Base-by-base conservation (phyloP, 208 protist genomes). In the Leishmania mexicana region DNA sequence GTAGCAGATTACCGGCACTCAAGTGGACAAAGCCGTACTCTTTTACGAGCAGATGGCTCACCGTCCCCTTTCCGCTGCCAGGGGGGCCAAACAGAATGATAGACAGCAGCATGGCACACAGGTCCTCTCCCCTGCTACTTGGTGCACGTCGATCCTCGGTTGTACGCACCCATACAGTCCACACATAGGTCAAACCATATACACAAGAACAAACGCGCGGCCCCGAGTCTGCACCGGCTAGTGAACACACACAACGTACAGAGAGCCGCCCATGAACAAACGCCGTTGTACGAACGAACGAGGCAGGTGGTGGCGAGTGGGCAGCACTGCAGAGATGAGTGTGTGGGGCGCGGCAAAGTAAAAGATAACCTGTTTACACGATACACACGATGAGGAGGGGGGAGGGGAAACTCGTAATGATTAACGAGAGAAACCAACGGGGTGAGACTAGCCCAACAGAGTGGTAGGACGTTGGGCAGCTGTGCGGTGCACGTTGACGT, bases 1-100 rank as follows among this genome's bases (percentile, higher is more conserved):
- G 90, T 57, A 99, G 88, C 21, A 99, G 78, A 58, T 98, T 91
- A 54, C 98, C 97, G 2, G 94, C 90, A 60, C 90, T 97, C 42
- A 99, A 82, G 86, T 98, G 96, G 13, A 92, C 75, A 49, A 96
- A 87, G 42, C 90, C 90, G 75, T 94, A 98, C 45, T 98, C 85
- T 57, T 89, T 82, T 19, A 97, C 96, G 3, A 99, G 77, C 6
- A 95, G 82, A 28, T 98, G 90, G 51, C 97, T 97, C 62, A 94
- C 84, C 24, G 92, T 95, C 7, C 94, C 93, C 73, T 96, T 97
- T 7, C 94, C 94, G 78, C 87, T 92, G 11, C 93, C 94, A 0
- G 94, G 94, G 31, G 92, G 86, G 72, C 94, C 94, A 53, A 95
- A 93, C 21, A 97, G 60, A 40, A 97, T 92, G 35, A 97, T 80